These are phyloP conservation scores for Amanita rubescens DNA, from an alignment of 768 basidiomycete species.

Conservation along the genomic window DNA sequence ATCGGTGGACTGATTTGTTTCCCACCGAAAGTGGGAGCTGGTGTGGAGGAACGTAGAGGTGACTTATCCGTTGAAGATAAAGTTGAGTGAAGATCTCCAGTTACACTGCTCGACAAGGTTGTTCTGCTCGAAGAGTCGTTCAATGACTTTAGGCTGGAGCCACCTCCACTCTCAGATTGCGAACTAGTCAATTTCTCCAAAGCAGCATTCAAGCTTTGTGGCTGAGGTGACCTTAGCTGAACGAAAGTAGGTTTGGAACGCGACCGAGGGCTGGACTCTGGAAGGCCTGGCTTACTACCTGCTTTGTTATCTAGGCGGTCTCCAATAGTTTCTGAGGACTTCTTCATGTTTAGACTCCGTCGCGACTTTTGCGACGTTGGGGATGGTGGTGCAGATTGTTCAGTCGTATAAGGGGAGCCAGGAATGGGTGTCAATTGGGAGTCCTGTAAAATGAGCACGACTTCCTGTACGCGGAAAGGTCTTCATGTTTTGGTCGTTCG, in stretches of 20 bases:
- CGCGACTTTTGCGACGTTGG: slow-evolving; percentile 21
- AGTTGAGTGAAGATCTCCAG: slow-evolving; percentile 16
- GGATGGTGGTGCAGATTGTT: slow-evolving; percentile 51
- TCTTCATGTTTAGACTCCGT: slow-evolving; percentile 22
- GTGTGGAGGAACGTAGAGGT: slow-evolving; percentile 20
- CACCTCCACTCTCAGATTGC: slow-evolving; percentile 33
- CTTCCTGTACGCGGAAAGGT: background rate
- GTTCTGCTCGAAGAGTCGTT: slow-evolving; percentile 17
- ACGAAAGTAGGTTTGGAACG: slow-evolving; percentile 49
- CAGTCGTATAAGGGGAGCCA: slow-evolving; percentile 60
- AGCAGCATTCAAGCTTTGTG: slow-evolving; percentile 69
- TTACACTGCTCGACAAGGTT: slow-evolving; percentile 4
- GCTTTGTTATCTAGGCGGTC: slow-evolving; percentile 3
- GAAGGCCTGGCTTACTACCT: slow-evolving; percentile 18
- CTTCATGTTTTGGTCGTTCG: slow-evolving; percentile 20
- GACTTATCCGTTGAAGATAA: slow-evolving; percentile 16
- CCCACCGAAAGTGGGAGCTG: slow-evolving; percentile 40
- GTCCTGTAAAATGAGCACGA: slow-evolving; percentile 14
- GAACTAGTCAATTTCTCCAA: slow-evolving; percentile 52
- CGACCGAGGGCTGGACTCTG: slow-evolving; percentile 37
- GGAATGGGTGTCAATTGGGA: slow-evolving; percentile 57
- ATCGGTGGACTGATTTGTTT: slow-evolving; percentile 66
- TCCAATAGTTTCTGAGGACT: slow-evolving; percentile 14
- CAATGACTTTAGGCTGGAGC: slow-evolving; percentile 19
- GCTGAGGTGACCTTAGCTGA: slow-evolving; percentile 46